Evolutionary conservation across 2,329 filamentous ascomycete species (phyloP).

Genomic region (Botrytis galanthina): DNA sequence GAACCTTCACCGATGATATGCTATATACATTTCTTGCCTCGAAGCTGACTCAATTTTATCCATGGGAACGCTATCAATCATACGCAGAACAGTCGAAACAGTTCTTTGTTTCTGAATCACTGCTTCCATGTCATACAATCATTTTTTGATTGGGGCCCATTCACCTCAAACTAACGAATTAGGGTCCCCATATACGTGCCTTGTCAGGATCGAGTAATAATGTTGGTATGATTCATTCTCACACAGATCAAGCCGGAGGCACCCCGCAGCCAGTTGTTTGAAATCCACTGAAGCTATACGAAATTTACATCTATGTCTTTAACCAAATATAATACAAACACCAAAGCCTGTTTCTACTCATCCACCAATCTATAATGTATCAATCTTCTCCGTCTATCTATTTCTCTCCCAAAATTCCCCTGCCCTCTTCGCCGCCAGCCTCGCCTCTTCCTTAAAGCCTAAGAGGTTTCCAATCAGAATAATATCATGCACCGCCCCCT

Average conservation of each 20-base stretch:
- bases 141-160: neutral
- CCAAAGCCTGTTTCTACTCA: neutral
- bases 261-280: neutral
- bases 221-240: neutral
- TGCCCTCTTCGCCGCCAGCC: constrained; percentile 22
- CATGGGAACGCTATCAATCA: neutral
- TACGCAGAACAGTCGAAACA: neutral
- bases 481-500: constrained; percentile 47
- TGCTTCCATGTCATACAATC: too few relatives aligned
- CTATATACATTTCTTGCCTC: too few relatives aligned
- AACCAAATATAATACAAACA: neutral
- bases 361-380: neutral
- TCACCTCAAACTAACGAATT: neutral
- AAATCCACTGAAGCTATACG: neutral
- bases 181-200: fast-evolving
- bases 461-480: constrained; percentile 42
- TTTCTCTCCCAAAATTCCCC: constrained; percentile 9
- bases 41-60: neutral
- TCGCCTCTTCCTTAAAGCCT: constrained; percentile 44
- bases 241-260: neutral
- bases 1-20: too few relatives aligned
- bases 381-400: neutral
- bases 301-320: neutral
- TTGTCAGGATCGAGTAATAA: neutral
- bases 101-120: neutral